Percentiles rank a stretch among this genome's conserved stretches.
Conservation (phyloP, 192 early-diverging fungal species). For the Endogone sp. region DNA sequence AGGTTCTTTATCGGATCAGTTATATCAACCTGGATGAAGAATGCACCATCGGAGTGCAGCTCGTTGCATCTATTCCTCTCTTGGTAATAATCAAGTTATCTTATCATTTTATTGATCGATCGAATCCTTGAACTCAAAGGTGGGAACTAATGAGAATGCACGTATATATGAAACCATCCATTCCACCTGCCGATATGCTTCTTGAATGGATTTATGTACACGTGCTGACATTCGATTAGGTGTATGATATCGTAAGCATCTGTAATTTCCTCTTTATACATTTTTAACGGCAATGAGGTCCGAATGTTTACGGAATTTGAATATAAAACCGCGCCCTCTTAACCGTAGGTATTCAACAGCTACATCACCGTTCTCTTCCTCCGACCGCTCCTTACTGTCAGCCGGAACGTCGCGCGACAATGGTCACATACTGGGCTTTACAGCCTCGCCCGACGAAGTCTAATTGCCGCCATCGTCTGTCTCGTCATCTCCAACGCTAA, state of each 20-base stretch:
- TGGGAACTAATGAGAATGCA: no score
- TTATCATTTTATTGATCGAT: no score
- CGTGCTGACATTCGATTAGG: background rate
- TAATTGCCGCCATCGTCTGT: constrained; percentile 39
- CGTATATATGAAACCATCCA: no score
- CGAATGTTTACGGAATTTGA: background rate
- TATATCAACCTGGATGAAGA: constrained; percentile 16
- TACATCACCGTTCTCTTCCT: constrained; percentile 34
- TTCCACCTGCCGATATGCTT: no score
- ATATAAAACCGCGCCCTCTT: no score
- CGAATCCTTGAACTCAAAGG: no score
- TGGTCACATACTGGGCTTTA: constrained; percentile 21
- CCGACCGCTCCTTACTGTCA: constrained; percentile 17
- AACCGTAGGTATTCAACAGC: constrained; percentile 29
- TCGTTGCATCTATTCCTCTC: constrained; percentile 24
- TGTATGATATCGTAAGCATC: background rate
- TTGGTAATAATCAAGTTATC: no score
- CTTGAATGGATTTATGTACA: no score
- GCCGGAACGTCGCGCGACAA: constrained; percentile 2
- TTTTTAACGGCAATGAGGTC: background rate
- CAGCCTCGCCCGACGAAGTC: constrained; percentile 37
- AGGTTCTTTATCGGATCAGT: constrained; percentile 25
- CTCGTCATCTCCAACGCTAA: constrained; percentile 37
- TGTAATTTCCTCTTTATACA: background rate
- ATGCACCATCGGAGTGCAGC: constrained; percentile 29